These are phyloP conservation scores for Fusarium sp. DNA, from an alignment of 2,329 filamentous ascomycete species.

Conservation along the genomic window DNA sequence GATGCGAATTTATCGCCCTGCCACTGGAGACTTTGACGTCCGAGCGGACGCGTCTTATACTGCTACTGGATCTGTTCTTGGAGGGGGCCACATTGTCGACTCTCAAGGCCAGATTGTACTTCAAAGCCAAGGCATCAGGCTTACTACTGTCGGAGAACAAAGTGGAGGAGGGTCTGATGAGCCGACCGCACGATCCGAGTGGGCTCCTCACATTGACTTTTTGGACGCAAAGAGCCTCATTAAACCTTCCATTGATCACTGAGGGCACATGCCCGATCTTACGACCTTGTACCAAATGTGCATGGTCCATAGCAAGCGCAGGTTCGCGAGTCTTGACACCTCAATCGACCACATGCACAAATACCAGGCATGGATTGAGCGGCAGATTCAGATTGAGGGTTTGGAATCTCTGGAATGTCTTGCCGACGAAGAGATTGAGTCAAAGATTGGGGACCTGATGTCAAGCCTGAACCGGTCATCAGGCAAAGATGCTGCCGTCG, in stretches of 20 bases:
- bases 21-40: not conserved
- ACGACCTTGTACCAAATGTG: not conserved
- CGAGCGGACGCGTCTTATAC: not conserved
- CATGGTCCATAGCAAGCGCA: not conserved
- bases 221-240: not conserved
- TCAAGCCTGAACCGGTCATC: not conserved
- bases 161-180: not conserved
- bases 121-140: not conserved
- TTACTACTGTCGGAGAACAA: not conserved
- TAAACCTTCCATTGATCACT: not conserved
- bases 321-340: not conserved
- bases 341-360: not conserved
- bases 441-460: not conserved
- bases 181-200: not conserved
- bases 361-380: not conserved
- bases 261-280: not conserved
- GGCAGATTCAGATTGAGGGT: not conserved
- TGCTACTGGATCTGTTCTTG: not conserved
- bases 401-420: not conserved
- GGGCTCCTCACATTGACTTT: constrained; percentile 6
- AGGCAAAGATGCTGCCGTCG: not conserved
- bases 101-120: not conserved
- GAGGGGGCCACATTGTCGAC: not conserved
- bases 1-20: not conserved
- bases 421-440: not conserved